Base-by-base conservation (phyloP, 441 rosid genomes). In the Jatropha multifida region DNA sequence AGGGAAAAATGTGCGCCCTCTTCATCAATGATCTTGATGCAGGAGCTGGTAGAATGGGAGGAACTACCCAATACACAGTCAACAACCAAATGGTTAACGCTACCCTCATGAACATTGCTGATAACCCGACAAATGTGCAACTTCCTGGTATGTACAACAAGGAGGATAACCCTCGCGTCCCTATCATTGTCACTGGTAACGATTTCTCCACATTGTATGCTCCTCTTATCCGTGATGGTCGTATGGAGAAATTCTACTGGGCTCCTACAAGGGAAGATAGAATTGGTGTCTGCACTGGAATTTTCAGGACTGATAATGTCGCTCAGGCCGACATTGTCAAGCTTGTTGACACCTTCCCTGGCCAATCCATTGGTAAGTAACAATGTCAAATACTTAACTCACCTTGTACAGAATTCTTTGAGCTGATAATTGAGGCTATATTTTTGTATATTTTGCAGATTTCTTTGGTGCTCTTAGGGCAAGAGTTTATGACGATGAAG, bases 221-320 rank as follows among this genome's bases (percentile, higher is more conserved):
- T 68, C 99, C 99, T 48, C 93, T 95, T 52, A 95, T 95, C 88
- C 98, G 99, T 86, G 99, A 95, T 10, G 99, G 99, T 44, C 98
- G 99, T 85, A 95, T 95, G 99, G 99, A 95, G 95, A 96, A 96
- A 67, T 96, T 93, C 92, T 96, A 96, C 97, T 96, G 98, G 99
- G 98, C 99, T 2, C 98, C 99, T 0, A 93, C 92, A 17, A 88
- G 98, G 70, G 99, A 95, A 0, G 99, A 95, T 81, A 85, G 99
- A 41, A 87, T 95, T 65, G 99, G 99, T 66, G 98, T 95, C 81
- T 93, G 99, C 88, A 74, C 17, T 3, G 99, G 98, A 48, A 95
- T 95, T 62, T 95, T 95, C 88, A 85, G 79, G 85, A 85, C 71
- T 10, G 98, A 93, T 78, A 82, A 85, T 9, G 74, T 95, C 63